These are phyloP conservation scores for Calendula officinalis DNA, from an alignment of 129 eudicot genomes.

Conservation along the genomic window DNA sequence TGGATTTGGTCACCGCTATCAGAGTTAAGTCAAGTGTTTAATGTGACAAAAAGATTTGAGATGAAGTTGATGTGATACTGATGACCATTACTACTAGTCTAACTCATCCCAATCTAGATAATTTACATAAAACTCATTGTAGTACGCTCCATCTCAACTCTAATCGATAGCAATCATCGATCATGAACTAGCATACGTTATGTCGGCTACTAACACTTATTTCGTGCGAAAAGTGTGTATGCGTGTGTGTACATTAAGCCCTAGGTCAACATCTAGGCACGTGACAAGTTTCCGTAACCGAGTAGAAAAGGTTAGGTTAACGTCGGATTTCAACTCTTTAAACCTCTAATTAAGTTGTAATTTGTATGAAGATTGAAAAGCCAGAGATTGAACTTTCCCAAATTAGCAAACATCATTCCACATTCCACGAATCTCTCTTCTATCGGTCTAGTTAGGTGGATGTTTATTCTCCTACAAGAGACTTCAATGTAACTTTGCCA, in stretches of 20 bases:
- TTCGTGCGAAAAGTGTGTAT: background rate
- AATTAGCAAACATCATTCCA: constrained; percentile 20
- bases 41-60: too few species aligned
- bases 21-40: too few species aligned
- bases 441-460: constrained; percentile 38
- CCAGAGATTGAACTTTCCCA: constrained; percentile 36
- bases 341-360: constrained; percentile 19
- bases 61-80: too few species aligned
- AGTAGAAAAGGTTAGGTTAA: constrained; percentile 49
- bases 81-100: too few species aligned
- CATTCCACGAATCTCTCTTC: constrained; percentile 35
- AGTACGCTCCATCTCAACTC: background rate
- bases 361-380: constrained; percentile 33
- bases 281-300: constrained; percentile 22
- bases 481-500: background rate
- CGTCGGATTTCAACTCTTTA: constrained; percentile 35
- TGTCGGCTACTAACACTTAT: background rate
- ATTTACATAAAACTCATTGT: background rate
- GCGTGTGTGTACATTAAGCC: background rate
- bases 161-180: background rate
- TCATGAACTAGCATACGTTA: background rate
- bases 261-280: background rate
- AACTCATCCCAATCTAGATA: too few species aligned
- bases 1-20: too few species aligned
- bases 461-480: constrained; percentile 20